Conservation (phyloP, 768 basidiomycete genomes). For the Cantharellus anzutake region DNA sequence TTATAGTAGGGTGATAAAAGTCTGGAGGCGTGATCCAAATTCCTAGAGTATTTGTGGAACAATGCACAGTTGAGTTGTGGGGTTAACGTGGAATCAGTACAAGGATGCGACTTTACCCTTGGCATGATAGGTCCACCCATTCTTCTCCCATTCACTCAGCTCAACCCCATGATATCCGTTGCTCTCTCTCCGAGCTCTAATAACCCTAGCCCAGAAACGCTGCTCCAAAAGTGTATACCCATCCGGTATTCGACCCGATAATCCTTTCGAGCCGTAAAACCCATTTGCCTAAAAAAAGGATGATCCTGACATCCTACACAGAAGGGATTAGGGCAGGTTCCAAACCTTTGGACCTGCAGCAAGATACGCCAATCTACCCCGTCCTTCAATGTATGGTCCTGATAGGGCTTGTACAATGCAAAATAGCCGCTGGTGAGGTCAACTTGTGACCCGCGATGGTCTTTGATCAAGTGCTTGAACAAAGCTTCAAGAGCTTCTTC, state of each 20-base stretch:
- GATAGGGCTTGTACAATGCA: constrained; percentile 65
- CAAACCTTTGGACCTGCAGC: constrained; percentile 67
- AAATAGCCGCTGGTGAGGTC: constrained; percentile 96
- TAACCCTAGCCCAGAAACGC: constrained; percentile 33
- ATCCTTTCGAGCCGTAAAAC: constrained; percentile 73
- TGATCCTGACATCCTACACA: neutral
- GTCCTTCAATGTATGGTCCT: constrained; percentile 34
- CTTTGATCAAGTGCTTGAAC: constrained; percentile 29
- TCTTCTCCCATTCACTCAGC: constrained; percentile 71
- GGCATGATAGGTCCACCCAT: constrained; percentile 95
- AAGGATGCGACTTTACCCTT: constrained; percentile 42
- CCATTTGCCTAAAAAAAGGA: constrained; percentile 61
- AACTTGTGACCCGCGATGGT: constrained; percentile 10
- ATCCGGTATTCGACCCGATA: constrained; percentile 88
- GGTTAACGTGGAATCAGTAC: neutral
- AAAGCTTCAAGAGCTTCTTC: constrained; percentile 40
- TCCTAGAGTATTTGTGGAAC: neutral
- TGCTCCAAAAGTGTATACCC: constrained; percentile 82
- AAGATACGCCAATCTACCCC: constrained; percentile 46
- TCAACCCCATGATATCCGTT: constrained; percentile 27
- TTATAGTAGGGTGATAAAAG: constrained; percentile 32
- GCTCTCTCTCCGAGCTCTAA: constrained; percentile 8
- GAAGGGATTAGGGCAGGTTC: neutral
- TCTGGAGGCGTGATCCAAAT: neutral
- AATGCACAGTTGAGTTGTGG: neutral